Base-by-base conservation (phyloP, 73 alveolate species). In the Halteria grandinella region DNA sequence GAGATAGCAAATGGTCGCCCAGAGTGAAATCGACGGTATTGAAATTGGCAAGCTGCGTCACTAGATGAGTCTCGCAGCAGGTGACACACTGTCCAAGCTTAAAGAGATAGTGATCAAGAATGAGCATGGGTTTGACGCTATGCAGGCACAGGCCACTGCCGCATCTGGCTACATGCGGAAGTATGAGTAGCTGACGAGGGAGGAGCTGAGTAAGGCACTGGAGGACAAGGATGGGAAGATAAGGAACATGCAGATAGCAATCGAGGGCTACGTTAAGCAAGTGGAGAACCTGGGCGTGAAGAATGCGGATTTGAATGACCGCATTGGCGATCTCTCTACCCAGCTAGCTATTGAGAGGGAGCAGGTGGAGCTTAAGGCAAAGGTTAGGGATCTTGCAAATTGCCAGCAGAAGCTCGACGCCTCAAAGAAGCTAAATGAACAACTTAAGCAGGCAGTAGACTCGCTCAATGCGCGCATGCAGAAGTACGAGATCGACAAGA, bases 161-260 rank as follows among this genome's bases (percentile, higher is more conserved):
- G 57, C 75, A 41, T 70, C 78, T 48, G 60, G 74, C 36, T 70
- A 69, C 34, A 80, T 64, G 50, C 11, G 23, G 48, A 81, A 85
- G 34, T 76, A 84, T 33, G 86, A 83, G 21, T 69, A 69, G 36
- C 62, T 77, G 86, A 80, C 87, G 45, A 71, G 89, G 37, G 84
- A 85, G 69, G 94, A 88, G 31, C 77, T 88, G 36, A 79, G 62
- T 52, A 79, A 82, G 80, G 49, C 59, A 40, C 69, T 83, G 31
- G 71, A 83, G 47, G 93, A 91, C 55, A 91, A 88, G 79, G 94
- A 83, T 55, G 83, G 84, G 45, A 48, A 75, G 1, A 58, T 88
- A 3, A 34, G 72, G 44, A 17, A 44, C 52, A 32, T 57, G 21
- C 15, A 55, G 34, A 55, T 40, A 11, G 44, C 48, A 25, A 24